Percentiles rank a stretch among this genome's conserved stretches.
phyloP scores from a whole-genome alignment of 2,329 filamentous ascomycete genomes.

The Cytospora piceae region DNA sequence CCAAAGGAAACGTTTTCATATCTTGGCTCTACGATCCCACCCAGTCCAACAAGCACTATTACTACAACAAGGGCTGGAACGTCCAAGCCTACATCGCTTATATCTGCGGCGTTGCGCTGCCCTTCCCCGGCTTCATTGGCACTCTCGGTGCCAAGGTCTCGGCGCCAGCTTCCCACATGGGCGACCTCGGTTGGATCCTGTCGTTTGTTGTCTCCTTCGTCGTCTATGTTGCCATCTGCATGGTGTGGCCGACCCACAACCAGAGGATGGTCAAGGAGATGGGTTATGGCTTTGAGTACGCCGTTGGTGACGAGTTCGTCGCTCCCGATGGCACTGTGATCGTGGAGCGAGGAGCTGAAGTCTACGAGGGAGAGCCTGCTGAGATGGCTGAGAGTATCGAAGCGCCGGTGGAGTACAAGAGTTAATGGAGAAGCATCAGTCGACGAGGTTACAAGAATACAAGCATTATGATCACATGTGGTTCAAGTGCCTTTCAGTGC shows the following conservation, averaged over 20 bases:
- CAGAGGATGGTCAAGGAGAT: slow-evolving; percentile 23
- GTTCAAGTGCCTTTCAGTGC: not conserved
- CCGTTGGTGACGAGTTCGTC: slow-evolving; percentile 22
- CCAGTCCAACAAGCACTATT: slow-evolving; percentile 39
- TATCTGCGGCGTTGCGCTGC: slow-evolving; percentile 39
- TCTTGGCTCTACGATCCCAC: slow-evolving; percentile 40
- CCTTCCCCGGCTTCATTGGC: slow-evolving; percentile 42
- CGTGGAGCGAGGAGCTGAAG: slow-evolving; percentile 15
- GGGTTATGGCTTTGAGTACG: slow-evolving; percentile 22
- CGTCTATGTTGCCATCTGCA: slow-evolving; percentile 42
- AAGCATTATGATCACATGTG: not conserved
- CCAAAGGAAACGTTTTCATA: slow-evolving; percentile 41
- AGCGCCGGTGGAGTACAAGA: slow-evolving; percentile 13
- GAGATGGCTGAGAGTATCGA: slow-evolving; percentile 13
- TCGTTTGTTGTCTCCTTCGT: slow-evolving; percentile 40
- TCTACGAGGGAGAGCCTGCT: slow-evolving; percentile 13
- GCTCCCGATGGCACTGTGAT: slow-evolving; percentile 23
- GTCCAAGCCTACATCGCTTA: slow-evolving; percentile 42
- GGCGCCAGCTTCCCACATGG: slow-evolving; percentile 38
- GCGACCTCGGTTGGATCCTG: slow-evolving; percentile 42
- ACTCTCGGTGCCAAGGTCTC: slow-evolving; percentile 40
- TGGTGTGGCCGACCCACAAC: slow-evolving; percentile 34
- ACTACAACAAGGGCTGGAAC: slow-evolving; percentile 41
- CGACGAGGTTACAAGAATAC: not conserved
- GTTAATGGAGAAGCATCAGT: not conserved